phyloP scores from a whole-genome alignment of 495 filamentous ascomycete species.

The Penicillium coffeae region DNA sequence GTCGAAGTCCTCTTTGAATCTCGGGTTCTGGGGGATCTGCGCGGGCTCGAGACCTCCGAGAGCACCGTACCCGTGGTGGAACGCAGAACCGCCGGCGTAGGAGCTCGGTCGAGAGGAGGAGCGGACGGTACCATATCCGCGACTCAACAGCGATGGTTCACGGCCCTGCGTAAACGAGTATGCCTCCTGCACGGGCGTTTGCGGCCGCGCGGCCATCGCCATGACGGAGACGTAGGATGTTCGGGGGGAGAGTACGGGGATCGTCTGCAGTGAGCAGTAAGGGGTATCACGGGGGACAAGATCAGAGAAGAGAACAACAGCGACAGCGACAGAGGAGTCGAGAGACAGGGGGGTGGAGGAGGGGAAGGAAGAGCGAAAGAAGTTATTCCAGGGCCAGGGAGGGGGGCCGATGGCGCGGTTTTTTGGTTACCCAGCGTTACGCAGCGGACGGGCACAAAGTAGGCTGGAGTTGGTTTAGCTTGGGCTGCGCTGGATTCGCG shows the following conservation, averaged over 20 bases:
- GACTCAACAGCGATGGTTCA: constrained; percentile 19
- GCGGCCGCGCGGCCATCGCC: constrained; percentile 42
- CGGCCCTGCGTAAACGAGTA: constrained; percentile 33
- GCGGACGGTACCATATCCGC: constrained; percentile 27
- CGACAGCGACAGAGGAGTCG: neutral
- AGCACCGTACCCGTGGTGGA: constrained; percentile 39
- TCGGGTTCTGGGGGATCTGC: constrained; percentile 42
- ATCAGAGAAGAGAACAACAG: neutral
- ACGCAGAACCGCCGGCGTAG: constrained; percentile 31
- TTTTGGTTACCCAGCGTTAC: neutral
- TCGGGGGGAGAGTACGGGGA: constrained; percentile 2
- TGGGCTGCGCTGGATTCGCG: constrained; percentile 8
- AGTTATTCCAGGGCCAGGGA: neutral
- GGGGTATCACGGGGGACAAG: neutral
- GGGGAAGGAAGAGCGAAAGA: neutral
- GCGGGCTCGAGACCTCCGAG: constrained; percentile 29
- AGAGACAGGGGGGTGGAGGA: neutral
- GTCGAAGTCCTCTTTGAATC: constrained; percentile 73
- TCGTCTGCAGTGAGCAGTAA: neutral
- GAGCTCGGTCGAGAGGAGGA: constrained; percentile 39
- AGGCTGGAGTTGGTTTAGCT: neutral
- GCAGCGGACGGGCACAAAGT: neutral
- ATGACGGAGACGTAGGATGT: constrained; percentile 25
- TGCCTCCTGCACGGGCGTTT: constrained; percentile 42
- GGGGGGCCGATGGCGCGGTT: neutral